Conservation (phyloP, 257 asterid genomes). For the Salvia rosmarinus region DNA sequence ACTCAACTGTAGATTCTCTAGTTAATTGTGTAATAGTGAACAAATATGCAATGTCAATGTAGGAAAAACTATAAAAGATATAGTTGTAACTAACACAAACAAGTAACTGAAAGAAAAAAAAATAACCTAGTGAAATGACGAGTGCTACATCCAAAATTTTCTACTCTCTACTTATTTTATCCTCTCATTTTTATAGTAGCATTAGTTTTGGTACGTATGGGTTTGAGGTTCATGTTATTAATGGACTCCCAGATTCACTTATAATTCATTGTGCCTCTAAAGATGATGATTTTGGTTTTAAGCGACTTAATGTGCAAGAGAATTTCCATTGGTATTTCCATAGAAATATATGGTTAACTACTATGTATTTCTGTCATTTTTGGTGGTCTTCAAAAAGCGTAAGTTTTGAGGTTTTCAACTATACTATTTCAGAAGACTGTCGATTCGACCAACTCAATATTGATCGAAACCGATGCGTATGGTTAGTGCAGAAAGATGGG, state of each 20-base stretch:
- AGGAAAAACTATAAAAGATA: background rate
- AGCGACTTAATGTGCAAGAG: background rate
- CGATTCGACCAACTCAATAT: constrained; percentile 2
- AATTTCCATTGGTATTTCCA: constrained; percentile 10
- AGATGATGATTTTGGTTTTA: background rate
- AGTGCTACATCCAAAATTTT: background rate
- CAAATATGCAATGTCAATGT: background rate
- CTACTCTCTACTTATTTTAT: background rate
- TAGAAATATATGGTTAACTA: constrained; percentile 6
- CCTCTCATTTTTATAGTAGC: background rate
- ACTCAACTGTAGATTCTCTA: background rate
- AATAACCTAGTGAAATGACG: background rate
- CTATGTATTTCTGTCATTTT: background rate
- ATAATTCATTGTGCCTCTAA: background rate
- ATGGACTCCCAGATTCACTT: background rate
- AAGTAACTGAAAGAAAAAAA: background rate
- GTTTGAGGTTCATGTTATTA: constrained; percentile 10
- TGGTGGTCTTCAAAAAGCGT: background rate
- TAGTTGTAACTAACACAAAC: background rate
- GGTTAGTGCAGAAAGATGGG: constrained; percentile 1
- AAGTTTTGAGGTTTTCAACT: background rate
- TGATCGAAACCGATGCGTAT: background rate
- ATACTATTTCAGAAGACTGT: constrained; percentile 2
- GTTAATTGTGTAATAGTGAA: background rate
- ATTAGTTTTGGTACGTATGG: background rate